A percentile compares a stretch with the other conserved stretches of the same genome.
These are phyloP conservation scores for Russula virescens DNA, from an alignment of 768 basidiomycete genomes.

Conservation along the genomic window DNA sequence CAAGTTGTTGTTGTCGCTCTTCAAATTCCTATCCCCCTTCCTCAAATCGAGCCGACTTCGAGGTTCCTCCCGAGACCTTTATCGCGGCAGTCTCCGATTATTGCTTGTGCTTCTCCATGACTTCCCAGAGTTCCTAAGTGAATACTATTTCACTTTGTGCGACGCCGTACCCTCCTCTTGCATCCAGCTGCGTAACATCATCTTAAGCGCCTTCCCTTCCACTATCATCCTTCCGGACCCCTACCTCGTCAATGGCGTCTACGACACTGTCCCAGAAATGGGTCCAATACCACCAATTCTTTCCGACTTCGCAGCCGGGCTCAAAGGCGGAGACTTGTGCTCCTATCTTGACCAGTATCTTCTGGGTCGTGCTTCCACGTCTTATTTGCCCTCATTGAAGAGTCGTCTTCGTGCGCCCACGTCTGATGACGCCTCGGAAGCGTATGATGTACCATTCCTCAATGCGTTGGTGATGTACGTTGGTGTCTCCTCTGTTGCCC, in stretches of 20 bases:
- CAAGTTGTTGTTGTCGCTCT: conserved; percentile 85
- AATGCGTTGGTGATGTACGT: conserved; percentile 95
- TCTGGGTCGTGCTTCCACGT: conserved; percentile 63
- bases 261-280: conserved; percentile 82
- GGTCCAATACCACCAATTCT: conserved; percentile 86
- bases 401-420: conserved; percentile 59
- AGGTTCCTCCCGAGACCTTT: conserved; percentile 76
- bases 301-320: conserved; percentile 81
- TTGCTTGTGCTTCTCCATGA: conserved; percentile 95
- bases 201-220: conserved; percentile 92
- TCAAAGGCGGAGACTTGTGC: conserved; percentile 78
- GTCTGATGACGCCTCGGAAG: conserved; percentile 45
- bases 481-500: conserved; percentile 87
- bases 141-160: conserved; percentile 94
- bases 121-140: conserved; percentile 96
- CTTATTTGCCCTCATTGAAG: conserved; percentile 71
- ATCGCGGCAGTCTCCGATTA: conserved; percentile 83
- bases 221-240: conserved; percentile 79
- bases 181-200: conserved; percentile 94
- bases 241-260: conserved; percentile 65
- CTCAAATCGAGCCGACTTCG: conserved; percentile 77
- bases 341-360: conserved; percentile 80
- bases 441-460: conserved; percentile 84
- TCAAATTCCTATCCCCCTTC: conserved; percentile 93
- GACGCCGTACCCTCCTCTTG: conserved; percentile 90